These are phyloP conservation scores for Raffaelea albimanens DNA, from an alignment of 2,329 filamentous ascomycete species.

Conservation along the genomic window DNA sequence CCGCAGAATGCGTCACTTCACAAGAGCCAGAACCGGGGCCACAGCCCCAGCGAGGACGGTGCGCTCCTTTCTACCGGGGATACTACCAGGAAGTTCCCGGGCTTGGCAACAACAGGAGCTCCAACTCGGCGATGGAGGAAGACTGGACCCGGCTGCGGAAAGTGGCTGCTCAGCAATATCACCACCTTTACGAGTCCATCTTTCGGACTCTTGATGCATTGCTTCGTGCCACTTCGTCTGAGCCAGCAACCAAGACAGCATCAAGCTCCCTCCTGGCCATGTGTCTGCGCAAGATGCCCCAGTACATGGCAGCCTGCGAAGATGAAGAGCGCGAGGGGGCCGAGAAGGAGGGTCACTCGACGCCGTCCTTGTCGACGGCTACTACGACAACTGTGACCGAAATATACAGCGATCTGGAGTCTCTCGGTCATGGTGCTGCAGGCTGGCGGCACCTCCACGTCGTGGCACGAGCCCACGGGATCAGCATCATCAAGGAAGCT, in stretches of 20 bases:
- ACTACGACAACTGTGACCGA: constrained; percentile 28
- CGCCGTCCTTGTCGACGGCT: constrained; percentile 22
- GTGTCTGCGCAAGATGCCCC: constrained; percentile 38
- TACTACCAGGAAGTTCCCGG: constrained; percentile 2
- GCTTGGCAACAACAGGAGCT: background rate
- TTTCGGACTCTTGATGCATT: constrained; percentile 34
- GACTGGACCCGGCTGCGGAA: constrained; percentile 25
- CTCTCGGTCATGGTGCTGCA: constrained; percentile 24
- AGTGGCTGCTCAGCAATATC: constrained; percentile 18
- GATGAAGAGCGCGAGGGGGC: constrained; percentile 28
- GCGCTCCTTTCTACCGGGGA: constrained; percentile 1
- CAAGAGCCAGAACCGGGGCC: background rate
- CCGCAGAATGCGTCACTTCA: background rate
- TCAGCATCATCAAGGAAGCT: constrained; percentile 31
- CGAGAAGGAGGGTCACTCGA: constrained; percentile 25
- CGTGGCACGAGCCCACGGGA: constrained; percentile 36
- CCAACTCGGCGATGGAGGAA: constrained; percentile 19
- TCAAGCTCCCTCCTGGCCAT: constrained; percentile 35
- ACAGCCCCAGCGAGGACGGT: background rate
- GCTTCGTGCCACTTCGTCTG: constrained; percentile 27
- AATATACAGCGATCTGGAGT: constrained; percentile 40
- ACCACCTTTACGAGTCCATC: constrained; percentile 33
- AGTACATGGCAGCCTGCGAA: constrained; percentile 36
- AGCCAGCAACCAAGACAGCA: background rate
- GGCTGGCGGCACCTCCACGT: constrained; percentile 37